phyloP scores from a whole-genome alignment of 208 protist genomes.

The Leishmania gerbilli region DNA sequence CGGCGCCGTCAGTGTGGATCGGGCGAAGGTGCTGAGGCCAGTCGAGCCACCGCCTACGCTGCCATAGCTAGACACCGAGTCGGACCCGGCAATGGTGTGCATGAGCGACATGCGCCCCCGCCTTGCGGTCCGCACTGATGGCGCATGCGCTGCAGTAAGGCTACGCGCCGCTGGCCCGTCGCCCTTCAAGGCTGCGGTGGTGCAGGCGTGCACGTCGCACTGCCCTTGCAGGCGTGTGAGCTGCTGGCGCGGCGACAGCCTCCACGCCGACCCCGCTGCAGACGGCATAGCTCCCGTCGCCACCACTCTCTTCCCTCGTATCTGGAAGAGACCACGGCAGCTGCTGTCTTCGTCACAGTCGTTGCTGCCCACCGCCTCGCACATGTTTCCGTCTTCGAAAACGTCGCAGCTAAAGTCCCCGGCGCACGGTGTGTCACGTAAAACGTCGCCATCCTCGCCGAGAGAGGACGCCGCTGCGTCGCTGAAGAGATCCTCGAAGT shows the following conservation, averaged over 20 bases:
- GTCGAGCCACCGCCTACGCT: background rate
- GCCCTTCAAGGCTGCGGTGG: background rate
- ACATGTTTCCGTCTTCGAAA: background rate
- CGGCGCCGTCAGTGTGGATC: background rate
- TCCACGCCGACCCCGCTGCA: background rate
- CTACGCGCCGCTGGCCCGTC: background rate
- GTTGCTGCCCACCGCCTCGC: background rate
- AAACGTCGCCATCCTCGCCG: constrained; percentile 1
- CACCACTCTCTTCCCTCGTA: background rate
- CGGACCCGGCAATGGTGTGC: background rate
- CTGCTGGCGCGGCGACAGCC: background rate
- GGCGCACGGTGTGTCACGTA: background rate
- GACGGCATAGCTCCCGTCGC: background rate
- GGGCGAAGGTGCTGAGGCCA: background rate
- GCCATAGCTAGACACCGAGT: background rate
- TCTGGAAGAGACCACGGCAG: background rate
- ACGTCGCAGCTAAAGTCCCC: background rate
- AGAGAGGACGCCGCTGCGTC: constrained; percentile 14
- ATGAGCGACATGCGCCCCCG: background rate
- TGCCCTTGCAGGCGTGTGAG: background rate
- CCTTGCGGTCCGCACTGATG: background rate
- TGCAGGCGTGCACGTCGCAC: background rate
- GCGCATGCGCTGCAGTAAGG: background rate
- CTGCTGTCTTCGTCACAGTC: background rate
- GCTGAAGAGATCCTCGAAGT: constrained; percentile 24